phyloP scores from a whole-genome alignment of 345 rosid species.

The Abelmoschus esculentus region DNA sequence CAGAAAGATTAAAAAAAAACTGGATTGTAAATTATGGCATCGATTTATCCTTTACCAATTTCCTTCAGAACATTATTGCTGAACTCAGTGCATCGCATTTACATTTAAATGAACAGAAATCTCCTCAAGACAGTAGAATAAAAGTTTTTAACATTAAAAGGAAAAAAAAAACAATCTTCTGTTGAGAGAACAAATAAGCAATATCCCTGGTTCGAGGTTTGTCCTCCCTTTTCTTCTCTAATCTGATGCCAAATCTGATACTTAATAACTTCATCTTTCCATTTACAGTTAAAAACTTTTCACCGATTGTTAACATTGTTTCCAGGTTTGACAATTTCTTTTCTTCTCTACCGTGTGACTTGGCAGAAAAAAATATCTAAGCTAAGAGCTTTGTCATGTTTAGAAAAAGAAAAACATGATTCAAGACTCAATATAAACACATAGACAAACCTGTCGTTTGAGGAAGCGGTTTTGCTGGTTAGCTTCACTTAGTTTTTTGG shows the following conservation, averaged over 20 bases:
- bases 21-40: background rate
- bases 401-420: background rate
- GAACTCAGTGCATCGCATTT: background rate
- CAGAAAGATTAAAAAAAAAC: background rate
- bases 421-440: background rate
- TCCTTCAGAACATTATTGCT: background rate
- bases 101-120: background rate
- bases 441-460: conserved; percentile 62
- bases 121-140: background rate
- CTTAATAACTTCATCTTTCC: background rate
- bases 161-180: background rate
- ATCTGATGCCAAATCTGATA: background rate
- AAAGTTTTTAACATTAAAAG: background rate
- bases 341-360: background rate
- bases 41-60: background rate
- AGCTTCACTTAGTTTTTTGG: conserved; percentile 79
- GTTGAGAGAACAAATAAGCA: background rate
- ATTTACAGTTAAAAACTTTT: background rate
- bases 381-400: background rate
- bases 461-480: conserved; percentile 83
- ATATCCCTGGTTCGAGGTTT: background rate
- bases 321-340: background rate
- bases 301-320: background rate
- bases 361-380: background rate
- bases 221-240: background rate